Evolutionary conservation across 108 stramenopile species (phyloP), one percentile per base, ranked within the genome.

Genomic region (Stephanodiscus minutulus): DNA sequence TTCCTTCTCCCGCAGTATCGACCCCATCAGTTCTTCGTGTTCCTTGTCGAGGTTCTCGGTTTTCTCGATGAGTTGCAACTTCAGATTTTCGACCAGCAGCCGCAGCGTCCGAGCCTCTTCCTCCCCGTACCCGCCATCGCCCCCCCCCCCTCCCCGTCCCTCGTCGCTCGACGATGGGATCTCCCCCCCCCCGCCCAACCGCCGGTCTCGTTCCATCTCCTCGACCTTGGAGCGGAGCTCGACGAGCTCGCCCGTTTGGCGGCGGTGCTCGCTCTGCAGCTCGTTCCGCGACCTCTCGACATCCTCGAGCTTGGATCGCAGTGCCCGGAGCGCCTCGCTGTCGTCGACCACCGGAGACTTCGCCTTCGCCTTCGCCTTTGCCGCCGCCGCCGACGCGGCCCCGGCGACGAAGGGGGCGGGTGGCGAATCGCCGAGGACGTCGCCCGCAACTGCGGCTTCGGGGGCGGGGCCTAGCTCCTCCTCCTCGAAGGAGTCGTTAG

Each of bases 221-320:
- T 71, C 77, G n/a, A 78, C 57, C 68, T 66, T 78, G 28, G 70
- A 48, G 53, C 77, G 77, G 17, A 78, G 56, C 44, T 78, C 77
- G 0, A 78, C 77, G 50, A 78, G 54, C 20, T 65, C 41, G 13
- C 70, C 77, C 29, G 77, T 71, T 44, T 78, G 77, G 10, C 59
- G 57, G 9, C 77, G 46, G 24, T 78, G 60, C 46, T 78, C 77
- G 21, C 18, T 22, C 47, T 72, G 77, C 0, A 78, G 68, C 15
- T 60, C 65, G 49, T 44, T 66, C 17, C 65, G 49, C 37, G 64
- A 69, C 46, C 53, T 52, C 61, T 78, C 70, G 0, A 78, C 77
- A 10, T 7, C 2, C 0, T 35, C 36, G n/a, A 78, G 64, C 54
- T 78, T 78, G 58, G 63, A 39, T 57, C 69, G 70, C 43, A 78